phyloP scores from a whole-genome alignment of 495 filamentous ascomycete genomes.

The Melanomma pulvis-pyrius region DNA sequence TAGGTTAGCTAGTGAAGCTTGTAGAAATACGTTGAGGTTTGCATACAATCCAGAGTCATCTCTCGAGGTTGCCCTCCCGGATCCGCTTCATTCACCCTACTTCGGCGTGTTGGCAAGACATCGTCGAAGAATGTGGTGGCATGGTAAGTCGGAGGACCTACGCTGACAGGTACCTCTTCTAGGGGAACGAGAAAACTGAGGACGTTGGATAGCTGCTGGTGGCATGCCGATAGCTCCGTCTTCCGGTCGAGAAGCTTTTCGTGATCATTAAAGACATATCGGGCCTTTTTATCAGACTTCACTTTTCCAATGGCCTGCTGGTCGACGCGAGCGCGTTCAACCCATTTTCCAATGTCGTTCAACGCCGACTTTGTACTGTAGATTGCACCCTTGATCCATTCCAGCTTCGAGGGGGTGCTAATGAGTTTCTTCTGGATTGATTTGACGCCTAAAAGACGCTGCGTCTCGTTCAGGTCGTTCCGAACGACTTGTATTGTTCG shows the following conservation, averaged over 20 bases:
- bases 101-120: conserved; percentile 1
- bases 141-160: neutral
- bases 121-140: conserved; percentile 18
- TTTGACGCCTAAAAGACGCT: conserved; percentile 11
- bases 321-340: conserved; percentile 21
- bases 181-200: conserved; percentile 18
- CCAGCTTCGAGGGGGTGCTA: conserved; percentile 12
- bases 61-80: neutral
- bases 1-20: neutral
- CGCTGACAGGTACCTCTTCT: conserved; percentile 2
- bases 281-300: conserved; percentile 12
- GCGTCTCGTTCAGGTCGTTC: conserved; percentile 14
- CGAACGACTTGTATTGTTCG: conserved; percentile 24
- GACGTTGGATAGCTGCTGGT: conserved; percentile 25
- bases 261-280: conserved; percentile 27
- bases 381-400: conserved; percentile 20
- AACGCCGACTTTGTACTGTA: conserved; percentile 16
- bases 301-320: conserved; percentile 19
- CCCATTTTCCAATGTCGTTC: conserved; percentile 26
- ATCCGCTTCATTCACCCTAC: neutral
- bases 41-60: neutral
- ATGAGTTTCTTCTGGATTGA: conserved; percentile 11
- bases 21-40: neutral
- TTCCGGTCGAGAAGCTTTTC: conserved; percentile 27
- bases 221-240: conserved; percentile 22